phyloP scores from a whole-genome alignment of 2,329 filamentous ascomycete species.

The Aspergillus sergii region DNA sequence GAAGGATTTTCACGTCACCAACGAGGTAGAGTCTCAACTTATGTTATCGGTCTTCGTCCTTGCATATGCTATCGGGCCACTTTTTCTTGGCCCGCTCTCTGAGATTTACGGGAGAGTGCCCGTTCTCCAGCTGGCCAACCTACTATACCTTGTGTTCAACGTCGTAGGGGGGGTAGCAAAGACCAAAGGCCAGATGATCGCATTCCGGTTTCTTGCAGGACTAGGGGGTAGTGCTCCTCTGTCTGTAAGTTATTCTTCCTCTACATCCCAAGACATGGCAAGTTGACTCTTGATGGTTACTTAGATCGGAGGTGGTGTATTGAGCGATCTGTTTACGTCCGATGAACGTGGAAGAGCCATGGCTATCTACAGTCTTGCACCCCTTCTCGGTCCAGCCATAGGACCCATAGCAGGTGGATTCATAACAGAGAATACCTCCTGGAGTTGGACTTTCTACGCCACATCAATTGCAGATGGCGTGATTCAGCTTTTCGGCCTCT shows the following conservation, averaged over 20 bases:
- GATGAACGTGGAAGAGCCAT: constrained; percentile 66
- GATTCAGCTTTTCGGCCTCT: constrained; percentile 63
- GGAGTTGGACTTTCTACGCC: constrained; percentile 74
- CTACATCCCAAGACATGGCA: not conserved
- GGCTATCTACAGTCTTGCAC: constrained; percentile 63
- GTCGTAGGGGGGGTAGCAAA: constrained; percentile 41
- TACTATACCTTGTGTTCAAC: constrained; percentile 20
- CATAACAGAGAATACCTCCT: constrained; percentile 63
- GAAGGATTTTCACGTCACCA: constrained; percentile 54
- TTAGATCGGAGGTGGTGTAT: constrained; percentile 40
- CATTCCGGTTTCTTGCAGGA: constrained; percentile 60
- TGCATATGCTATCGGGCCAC: constrained; percentile 47
- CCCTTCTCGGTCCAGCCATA: constrained; percentile 65
- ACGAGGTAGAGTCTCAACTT: constrained; percentile 49
- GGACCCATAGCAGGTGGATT: constrained; percentile 68
- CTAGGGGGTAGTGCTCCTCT: constrained; percentile 55
- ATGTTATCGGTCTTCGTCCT: constrained; percentile 58
- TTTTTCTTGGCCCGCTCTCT: constrained; percentile 21
- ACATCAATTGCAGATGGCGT: constrained; percentile 64
- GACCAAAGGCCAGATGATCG: constrained; percentile 37
- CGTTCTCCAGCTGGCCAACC: constrained; percentile 18
- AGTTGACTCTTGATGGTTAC: constrained; percentile 38
- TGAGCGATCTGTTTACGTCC: constrained; percentile 59
- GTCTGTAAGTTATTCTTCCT: constrained; percentile 10
- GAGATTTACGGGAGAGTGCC: constrained; percentile 22